A percentile compares a stretch with the other conserved stretches of the same genome.
Evolutionary conservation across 371 early-diverging fungal species (phyloP).

Genomic region (Syncephalastrum monosporum): DNA sequence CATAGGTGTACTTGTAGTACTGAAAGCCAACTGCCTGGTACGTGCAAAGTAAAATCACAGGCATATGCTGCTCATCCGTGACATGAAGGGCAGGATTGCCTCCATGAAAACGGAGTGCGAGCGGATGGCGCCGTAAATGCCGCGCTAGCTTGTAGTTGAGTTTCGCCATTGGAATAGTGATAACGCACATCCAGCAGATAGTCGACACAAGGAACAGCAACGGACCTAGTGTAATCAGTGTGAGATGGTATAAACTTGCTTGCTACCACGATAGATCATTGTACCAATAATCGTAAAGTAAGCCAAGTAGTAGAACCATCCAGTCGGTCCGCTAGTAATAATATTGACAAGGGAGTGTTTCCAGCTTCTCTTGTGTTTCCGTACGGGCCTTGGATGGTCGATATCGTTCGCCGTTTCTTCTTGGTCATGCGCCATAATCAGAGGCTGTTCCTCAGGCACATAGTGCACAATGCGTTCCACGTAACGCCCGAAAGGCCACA

Average conservation of each 20-base stretch:
- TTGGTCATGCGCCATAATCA: conserved; percentile 17
- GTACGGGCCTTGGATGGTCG: not conserved
- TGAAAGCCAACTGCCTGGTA: conserved; percentile 77
- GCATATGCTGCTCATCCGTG: no score
- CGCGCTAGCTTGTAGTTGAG: conserved; percentile 73
- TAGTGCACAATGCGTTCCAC: conserved; percentile 57
- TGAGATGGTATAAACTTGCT: not conserved
- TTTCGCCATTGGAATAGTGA: conserved; percentile 93
- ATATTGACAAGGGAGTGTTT: conserved; percentile 9
- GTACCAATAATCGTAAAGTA: conserved; percentile 52
- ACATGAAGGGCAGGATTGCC: conserved; percentile 6
- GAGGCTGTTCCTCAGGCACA: conserved; percentile 9
- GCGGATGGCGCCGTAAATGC: conserved; percentile 77
- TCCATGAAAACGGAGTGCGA: conserved; percentile 69
- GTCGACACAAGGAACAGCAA: conserved; percentile 72
- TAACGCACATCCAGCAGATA: conserved; percentile 83
- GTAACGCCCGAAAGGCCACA: conserved; percentile 96
- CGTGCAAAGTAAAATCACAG: conserved; percentile 72
- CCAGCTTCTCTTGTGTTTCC: conserved; percentile 8
- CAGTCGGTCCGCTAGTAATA: conserved; percentile 50
- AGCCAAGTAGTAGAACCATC: conserved; percentile 57
- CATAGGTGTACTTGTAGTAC: conserved; percentile 92
- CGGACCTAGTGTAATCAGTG: conserved; percentile 56
- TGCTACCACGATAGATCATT: not conserved
- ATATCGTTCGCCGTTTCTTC: conserved; percentile 4